These are phyloP conservation scores for Amanita pallidorosea DNA, from an alignment of 768 basidiomycete species.

Conservation along the genomic window DNA sequence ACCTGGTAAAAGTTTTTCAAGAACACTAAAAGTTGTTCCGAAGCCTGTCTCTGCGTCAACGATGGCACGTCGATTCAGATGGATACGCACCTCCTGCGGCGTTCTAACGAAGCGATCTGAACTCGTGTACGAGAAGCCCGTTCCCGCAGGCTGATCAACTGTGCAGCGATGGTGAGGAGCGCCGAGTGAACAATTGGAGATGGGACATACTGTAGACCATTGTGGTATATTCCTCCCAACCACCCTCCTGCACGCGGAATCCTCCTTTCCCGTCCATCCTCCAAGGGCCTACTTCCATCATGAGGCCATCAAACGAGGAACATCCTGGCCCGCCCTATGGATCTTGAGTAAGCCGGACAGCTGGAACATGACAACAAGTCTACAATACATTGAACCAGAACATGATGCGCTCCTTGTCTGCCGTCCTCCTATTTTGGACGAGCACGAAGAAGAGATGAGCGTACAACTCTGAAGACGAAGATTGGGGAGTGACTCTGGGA, in stretches of 20 bases:
- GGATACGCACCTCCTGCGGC: slow-evolving; percentile 41
- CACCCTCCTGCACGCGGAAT: slow-evolving; percentile 67
- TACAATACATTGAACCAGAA: slow-evolving; percentile 94
- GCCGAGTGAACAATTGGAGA: background rate
- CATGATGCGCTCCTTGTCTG: slow-evolving; percentile 85
- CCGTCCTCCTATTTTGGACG: slow-evolving; percentile 73
- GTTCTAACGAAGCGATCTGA: slow-evolving; percentile 81
- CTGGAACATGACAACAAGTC: background rate
- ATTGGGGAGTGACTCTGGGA: slow-evolving; percentile 37
- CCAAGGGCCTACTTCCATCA: slow-evolving; percentile 99
- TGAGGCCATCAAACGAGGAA: slow-evolving; percentile 91
- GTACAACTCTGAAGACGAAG: slow-evolving; percentile 46
- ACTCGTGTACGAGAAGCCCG: slow-evolving; percentile 84
- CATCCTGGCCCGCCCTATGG: slow-evolving; percentile 90
- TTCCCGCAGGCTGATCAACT: slow-evolving; percentile 99
- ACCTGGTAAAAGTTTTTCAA: slow-evolving; percentile 79
- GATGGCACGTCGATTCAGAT: background rate
- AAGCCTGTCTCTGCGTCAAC: slow-evolving; percentile 36
- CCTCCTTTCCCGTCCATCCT: slow-evolving; percentile 62
- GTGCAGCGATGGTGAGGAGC: background rate
- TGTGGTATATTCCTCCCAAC: slow-evolving; percentile 96
- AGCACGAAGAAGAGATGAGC: slow-evolving; percentile 86
- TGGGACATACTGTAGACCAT: slow-evolving; percentile 76
- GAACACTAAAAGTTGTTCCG: slow-evolving; percentile 75
- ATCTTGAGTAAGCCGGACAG: background rate